Evolutionary conservation across 371 early-diverging fungal genomes (phyloP), one percentile per base, ranked within the genome.

Genomic region (Gilbertella persicaria): DNA sequence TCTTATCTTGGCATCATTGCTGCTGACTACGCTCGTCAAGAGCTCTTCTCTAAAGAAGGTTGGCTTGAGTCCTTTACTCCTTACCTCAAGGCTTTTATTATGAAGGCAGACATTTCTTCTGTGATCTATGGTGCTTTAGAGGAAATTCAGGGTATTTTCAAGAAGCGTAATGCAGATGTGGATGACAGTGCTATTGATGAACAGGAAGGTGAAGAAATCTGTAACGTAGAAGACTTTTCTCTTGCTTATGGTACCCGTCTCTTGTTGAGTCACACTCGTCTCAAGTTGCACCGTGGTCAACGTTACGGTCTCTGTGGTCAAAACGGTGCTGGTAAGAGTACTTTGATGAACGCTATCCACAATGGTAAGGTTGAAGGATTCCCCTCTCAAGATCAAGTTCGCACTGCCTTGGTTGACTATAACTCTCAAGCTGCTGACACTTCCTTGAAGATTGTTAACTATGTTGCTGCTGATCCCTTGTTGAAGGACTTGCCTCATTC

Each of bases 251-350:
- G 92, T 63, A 88, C 85, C n/a, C 87, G 88, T 79, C 80, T 90
- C 66, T 71, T 92, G 58, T 66, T 92, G 56, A 90, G 87, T 65
- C 82, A 88, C 59, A 88, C 90, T 50, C 83, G 84, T 62, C 78
- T 92, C 54, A 84, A 79, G 69, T 74, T 92, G 36, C 86, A 85
- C 69, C 82, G 87, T 57, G 90, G 92, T 53, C 84, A 80, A 50
- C 86, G 88, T 28, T 90, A 92, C 65, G 92, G 90, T 69, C 68
- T 92, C 13, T 89, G 89, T 64, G 95, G 95, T 41, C 88, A 89
- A 41, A 94, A 94, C 70, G 95, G 95, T 79, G 91, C 91, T 36
- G 92, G 94, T 58, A 96, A 98, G 69, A 90, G 91, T 50, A 96
- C 98, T 3, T 78, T 97, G 43, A 82, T 94, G 85, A 82, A 89